phyloP scores from a whole-genome alignment of 139 green algal genomes.

The Tetradesmus obliquus region DNA sequence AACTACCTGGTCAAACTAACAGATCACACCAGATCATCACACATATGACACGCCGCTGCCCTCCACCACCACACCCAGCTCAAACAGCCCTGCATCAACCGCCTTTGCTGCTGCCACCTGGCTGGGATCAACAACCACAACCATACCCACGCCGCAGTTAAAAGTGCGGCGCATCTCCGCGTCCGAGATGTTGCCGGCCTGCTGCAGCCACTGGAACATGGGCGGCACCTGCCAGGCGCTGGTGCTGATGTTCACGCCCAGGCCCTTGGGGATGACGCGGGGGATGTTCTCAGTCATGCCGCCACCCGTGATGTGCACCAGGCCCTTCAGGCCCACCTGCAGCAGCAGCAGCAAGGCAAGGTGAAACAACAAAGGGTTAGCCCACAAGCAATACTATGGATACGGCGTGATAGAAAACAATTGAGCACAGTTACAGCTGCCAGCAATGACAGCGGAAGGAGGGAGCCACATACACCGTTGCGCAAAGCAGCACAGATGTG shows the following conservation, averaged over 20 bases:
- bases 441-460: no score
- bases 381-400: no score
- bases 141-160: constrained; percentile 98
- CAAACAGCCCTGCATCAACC: constrained; percentile 56
- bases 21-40: neutral
- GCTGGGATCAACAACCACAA: constrained; percentile 79
- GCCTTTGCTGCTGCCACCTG: constrained; percentile 65
- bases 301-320: constrained; percentile 99
- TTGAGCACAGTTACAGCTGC: neutral
- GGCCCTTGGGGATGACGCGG: constrained; percentile 91
- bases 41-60: constrained; percentile 69
- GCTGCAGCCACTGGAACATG: constrained; percentile 73
- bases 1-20: neutral
- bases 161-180: constrained; percentile 98
- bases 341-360: neutral
- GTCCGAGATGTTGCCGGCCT: constrained; percentile 75
- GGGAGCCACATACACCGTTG: neutral
- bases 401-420: neutral
- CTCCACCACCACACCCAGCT: constrained; percentile 71
- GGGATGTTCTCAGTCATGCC: constrained; percentile 99
- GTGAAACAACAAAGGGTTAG: no score
- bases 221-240: constrained; percentile 77
- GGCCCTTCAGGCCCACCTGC: constrained; percentile 65
- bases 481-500: neutral
- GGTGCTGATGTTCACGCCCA: constrained; percentile 72